A percentile compares a stretch with the other conserved stretches of the same genome.
Evolutionary conservation across 192 early-diverging fungal genomes (phyloP).

Genomic region (Linnemannia zychae): DNA sequence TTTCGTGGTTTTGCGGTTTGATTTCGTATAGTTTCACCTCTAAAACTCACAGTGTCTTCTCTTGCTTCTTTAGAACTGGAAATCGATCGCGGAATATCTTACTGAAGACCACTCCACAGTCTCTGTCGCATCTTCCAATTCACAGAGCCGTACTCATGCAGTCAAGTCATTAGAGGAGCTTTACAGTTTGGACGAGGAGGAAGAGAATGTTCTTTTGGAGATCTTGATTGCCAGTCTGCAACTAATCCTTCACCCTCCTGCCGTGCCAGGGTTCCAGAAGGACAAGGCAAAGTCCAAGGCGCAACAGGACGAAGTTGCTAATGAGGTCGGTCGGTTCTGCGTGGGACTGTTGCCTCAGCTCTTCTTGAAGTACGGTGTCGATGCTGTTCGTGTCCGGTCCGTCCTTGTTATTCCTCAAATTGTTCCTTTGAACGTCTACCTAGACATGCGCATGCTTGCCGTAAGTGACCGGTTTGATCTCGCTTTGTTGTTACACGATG

Average conservation of each 20-base stretch:
- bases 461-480: slow-evolving; percentile 33
- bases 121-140: background rate
- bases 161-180: slow-evolving; percentile 39
- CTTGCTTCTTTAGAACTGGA: slow-evolving; percentile 58
- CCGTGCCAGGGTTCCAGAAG: slow-evolving; percentile 49
- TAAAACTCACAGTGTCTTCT: no score
- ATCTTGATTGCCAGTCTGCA: slow-evolving; percentile 61
- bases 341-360: slow-evolving; percentile 57
- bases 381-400: slow-evolving; percentile 54
- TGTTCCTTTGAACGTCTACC: slow-evolving; percentile 63
- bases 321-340: slow-evolving; percentile 61
- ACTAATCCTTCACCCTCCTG: slow-evolving; percentile 35
- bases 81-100: slow-evolving; percentile 66
- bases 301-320: slow-evolving; percentile 51
- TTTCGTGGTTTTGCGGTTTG: background rate
- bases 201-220: slow-evolving; percentile 69
- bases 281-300: slow-evolving; percentile 52
- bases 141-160: slow-evolving; percentile 1
- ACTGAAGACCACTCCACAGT: slow-evolving; percentile 47
- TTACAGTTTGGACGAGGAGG: slow-evolving; percentile 62
- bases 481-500: background rate
- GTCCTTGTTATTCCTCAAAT: slow-evolving; percentile 60
- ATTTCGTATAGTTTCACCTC: no score
- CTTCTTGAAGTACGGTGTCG: slow-evolving; percentile 62
- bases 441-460: slow-evolving; percentile 59